Evolutionary conservation across 2,329 filamentous ascomycete species (phyloP).

Genomic region (Xylaria sp.): DNA sequence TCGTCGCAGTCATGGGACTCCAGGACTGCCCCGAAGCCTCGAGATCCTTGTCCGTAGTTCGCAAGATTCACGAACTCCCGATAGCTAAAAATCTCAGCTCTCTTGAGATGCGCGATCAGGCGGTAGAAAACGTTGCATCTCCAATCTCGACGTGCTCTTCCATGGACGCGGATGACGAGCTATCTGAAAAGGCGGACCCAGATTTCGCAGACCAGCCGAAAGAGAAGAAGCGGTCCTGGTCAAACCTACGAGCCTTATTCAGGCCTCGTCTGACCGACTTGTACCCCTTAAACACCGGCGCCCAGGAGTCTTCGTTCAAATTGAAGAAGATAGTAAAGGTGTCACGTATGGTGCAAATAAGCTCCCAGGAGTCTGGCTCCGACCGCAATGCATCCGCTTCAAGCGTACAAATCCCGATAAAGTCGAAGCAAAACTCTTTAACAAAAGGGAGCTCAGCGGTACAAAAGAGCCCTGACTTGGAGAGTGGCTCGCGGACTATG

Average conservation of each 20-base stretch:
- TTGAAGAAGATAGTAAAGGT: slow-evolving; percentile 23
- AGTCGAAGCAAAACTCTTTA: slow-evolving; percentile 8
- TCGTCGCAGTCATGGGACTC: slow-evolving; percentile 28
- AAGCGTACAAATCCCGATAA: slow-evolving; percentile 7
- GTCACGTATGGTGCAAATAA: slow-evolving; percentile 4
- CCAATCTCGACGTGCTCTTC: slow-evolving; percentile 13
- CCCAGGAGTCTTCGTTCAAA: slow-evolving; percentile 28
- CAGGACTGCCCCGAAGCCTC: slow-evolving; percentile 23
- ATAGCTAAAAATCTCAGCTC: slow-evolving; percentile 36
- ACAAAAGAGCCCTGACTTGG: slow-evolving; percentile 12
- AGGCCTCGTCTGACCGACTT: slow-evolving; percentile 25
- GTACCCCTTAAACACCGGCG: slow-evolving; percentile 13
- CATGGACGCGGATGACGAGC: slow-evolving; percentile 13
- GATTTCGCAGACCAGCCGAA: slow-evolving; percentile 15
- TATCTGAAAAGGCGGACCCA: background rate
- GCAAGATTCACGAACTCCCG: slow-evolving; percentile 32
- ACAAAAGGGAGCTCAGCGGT: background rate
- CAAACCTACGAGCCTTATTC: slow-evolving; percentile 31
- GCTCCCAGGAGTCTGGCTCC: background rate
- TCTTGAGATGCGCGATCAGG: slow-evolving; percentile 33
- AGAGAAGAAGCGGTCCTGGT: slow-evolving; percentile 36
- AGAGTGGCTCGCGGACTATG: slow-evolving; percentile 9
- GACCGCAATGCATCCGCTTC: slow-evolving; percentile 3
- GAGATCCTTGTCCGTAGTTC: slow-evolving; percentile 11
- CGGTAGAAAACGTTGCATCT: background rate